These are phyloP conservation scores for Podaxis sp. DNA, from an alignment of 768 basidiomycete genomes.

Conservation along the genomic window DNA sequence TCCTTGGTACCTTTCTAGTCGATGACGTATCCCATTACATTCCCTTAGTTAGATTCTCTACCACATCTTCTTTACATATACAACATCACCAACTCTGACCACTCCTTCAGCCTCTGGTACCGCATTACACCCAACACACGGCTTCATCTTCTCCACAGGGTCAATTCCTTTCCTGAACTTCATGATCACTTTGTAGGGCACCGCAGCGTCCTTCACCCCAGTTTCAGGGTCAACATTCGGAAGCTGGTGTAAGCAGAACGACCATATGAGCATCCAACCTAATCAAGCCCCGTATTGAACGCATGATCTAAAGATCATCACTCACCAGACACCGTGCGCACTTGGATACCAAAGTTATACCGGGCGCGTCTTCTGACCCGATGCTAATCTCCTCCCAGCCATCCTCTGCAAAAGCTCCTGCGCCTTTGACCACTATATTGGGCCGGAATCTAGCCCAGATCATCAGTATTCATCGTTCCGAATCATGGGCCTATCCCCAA, in stretches of 20 bases:
- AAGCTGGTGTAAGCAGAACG: constrained; percentile 40
- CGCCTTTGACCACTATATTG: constrained; percentile 71
- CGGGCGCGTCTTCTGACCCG: constrained; percentile 38
- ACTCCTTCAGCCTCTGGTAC: constrained; percentile 50
- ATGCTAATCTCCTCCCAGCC: constrained; percentile 61
- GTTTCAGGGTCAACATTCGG: constrained; percentile 71
- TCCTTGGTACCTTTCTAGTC: background rate
- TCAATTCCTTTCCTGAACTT: constrained; percentile 69
- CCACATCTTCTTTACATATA: constrained; percentile 46
- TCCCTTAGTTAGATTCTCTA: background rate
- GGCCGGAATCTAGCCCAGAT: constrained; percentile 61
- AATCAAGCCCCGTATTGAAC: background rate
- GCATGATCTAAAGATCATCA: constrained; percentile 5
- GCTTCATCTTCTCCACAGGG: constrained; percentile 42
- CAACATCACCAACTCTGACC: constrained; percentile 60
- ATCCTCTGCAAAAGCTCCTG: constrained; percentile 72
- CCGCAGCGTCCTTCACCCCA: constrained; percentile 66
- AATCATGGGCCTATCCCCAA: background rate
- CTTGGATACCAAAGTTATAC: constrained; percentile 61
- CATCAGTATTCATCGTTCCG: constrained; percentile 9
- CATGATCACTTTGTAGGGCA: constrained; percentile 74
- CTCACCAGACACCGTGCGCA: constrained; percentile 74
- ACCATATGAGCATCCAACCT: background rate
- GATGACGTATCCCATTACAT: background rate
- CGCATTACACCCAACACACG: constrained; percentile 71